Evolutionary conservation across 2,329 filamentous ascomycete genomes (phyloP).

Genomic region (Fusarium ramigenum): DNA sequence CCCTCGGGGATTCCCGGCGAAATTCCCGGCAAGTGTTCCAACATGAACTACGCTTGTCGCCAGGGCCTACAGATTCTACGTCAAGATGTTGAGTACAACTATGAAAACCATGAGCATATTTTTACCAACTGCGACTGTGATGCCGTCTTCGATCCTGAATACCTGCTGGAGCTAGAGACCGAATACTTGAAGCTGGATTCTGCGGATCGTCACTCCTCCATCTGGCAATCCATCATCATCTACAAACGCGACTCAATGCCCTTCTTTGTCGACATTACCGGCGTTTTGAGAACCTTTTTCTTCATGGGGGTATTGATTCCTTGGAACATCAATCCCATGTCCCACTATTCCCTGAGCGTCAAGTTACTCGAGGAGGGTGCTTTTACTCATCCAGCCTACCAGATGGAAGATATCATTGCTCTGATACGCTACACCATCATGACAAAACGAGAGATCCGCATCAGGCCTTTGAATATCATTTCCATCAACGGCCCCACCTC

Average conservation of each 20-base stretch:
- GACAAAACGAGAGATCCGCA: constrained; percentile 23
- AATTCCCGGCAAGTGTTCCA: constrained; percentile 27
- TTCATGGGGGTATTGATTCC: constrained; percentile 40
- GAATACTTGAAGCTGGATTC: constrained; percentile 23
- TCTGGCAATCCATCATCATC: constrained; percentile 40
- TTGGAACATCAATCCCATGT: constrained; percentile 36
- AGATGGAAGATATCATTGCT: constrained; percentile 33
- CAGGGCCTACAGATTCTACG: constrained; percentile 24
- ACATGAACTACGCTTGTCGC: constrained; percentile 33
- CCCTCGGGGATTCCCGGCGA: constrained; percentile 15
- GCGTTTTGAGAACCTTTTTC: constrained; percentile 38
- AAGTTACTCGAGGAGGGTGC: constrained; percentile 26
- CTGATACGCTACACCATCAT: constrained; percentile 30
- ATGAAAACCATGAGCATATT: constrained; percentile 34
- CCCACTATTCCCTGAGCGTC: constrained; percentile 27
- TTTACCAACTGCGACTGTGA: constrained; percentile 41
- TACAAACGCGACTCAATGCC: constrained; percentile 40
- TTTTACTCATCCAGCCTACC: constrained; percentile 28
- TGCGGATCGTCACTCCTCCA: constrained; percentile 35
- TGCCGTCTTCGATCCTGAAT: constrained; percentile 36
- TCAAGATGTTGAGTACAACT: constrained; percentile 29
- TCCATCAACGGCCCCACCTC: constrained; percentile 33
- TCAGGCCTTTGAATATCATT: constrained; percentile 24
- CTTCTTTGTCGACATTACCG: constrained; percentile 40
- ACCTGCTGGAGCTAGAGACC: constrained; percentile 31